A percentile compares a stretch with the other conserved stretches of the same genome.
These are phyloP conservation scores for Panaeolus papilionaceus DNA, from an alignment of 768 basidiomycete species.

Conservation along the genomic window DNA sequence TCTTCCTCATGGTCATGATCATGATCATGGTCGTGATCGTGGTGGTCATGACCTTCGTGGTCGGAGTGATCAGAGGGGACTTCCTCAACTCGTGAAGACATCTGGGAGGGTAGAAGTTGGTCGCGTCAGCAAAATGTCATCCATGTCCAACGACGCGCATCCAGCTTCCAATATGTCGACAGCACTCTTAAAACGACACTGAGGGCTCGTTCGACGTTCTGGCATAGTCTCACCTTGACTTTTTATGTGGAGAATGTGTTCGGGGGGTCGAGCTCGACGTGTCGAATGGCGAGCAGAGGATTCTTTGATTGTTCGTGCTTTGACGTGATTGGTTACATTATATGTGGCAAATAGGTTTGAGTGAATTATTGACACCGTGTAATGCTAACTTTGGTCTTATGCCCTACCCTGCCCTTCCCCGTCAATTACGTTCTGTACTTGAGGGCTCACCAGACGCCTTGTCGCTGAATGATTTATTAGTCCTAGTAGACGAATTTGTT, in stretches of 20 bases:
- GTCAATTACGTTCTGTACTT: constrained; percentile 64
- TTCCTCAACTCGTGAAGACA: constrained; percentile 89
- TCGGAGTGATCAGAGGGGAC: constrained; percentile 81
- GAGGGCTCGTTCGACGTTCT: not conserved
- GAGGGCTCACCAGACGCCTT: constrained; percentile 58
- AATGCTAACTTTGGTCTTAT: constrained; percentile 23
- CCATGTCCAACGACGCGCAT: constrained; percentile 35
- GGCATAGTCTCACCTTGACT: constrained; percentile 36
- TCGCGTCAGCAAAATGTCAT: constrained; percentile 40
- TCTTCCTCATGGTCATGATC: constrained; percentile 72
- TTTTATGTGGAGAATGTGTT: constrained; percentile 27
- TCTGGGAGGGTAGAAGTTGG: constrained; percentile 41
- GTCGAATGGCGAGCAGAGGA: constrained; percentile 39
- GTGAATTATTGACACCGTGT: constrained; percentile 21
- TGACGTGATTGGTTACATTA: constrained; percentile 32
- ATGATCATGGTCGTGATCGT: constrained; percentile 62
- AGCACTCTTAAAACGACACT: constrained; percentile 17
- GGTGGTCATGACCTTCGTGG: constrained; percentile 68
- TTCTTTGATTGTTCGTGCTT: constrained; percentile 39
- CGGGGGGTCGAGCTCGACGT: constrained; percentile 43
- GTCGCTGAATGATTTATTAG: constrained; percentile 55
- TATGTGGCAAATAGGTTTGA: constrained; percentile 22
- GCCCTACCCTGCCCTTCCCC: constrained; percentile 29
- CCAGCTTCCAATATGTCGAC: constrained; percentile 31
- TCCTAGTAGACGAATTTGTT: constrained; percentile 61